Evolutionary conservation across 2,329 filamentous ascomycete genomes (phyloP).

Genomic region (Talaromyces sp.): DNA sequence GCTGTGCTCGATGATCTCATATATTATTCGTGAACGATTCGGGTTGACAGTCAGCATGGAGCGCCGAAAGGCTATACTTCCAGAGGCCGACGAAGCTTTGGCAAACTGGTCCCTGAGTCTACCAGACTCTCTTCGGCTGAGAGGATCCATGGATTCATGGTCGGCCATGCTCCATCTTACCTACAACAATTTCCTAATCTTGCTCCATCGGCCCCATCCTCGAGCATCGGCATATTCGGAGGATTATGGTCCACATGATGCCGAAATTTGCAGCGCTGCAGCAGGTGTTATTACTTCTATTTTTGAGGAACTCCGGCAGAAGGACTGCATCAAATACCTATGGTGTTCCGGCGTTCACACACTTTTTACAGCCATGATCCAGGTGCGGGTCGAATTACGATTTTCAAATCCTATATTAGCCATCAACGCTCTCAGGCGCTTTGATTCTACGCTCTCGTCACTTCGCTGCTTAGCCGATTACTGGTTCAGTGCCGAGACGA

Average conservation of each 20-base stretch:
- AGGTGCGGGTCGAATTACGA: conserved; percentile 45
- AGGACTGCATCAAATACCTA: conserved; percentile 42
- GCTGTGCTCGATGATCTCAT: conserved; percentile 51
- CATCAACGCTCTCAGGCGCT: conserved; percentile 45
- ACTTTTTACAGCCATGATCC: conserved; percentile 47
- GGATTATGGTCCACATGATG: conserved; percentile 45
- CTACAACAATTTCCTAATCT: conserved; percentile 47
- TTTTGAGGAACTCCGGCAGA: conserved; percentile 43
- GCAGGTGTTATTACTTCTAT: conserved; percentile 46
- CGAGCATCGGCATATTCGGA: conserved; percentile 43
- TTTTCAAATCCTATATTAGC: conserved; percentile 47
- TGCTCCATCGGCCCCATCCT: conserved; percentile 45
- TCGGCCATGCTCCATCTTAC: conserved; percentile 45
- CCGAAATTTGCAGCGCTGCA: conserved; percentile 46
- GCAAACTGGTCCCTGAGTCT: conserved; percentile 44
- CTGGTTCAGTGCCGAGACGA: conserved; percentile 44
- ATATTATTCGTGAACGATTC: conserved; percentile 42
- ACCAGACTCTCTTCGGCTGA: conserved; percentile 40
- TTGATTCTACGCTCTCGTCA: conserved; percentile 43
- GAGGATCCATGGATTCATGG: conserved; percentile 43
- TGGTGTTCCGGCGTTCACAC: conserved; percentile 46
- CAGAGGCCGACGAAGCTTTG: conserved; percentile 41
- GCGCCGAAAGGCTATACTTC: conserved; percentile 41
- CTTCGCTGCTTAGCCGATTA: conserved; percentile 42
- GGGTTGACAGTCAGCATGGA: conserved; percentile 39